Base-by-base conservation (phyloP, 805 yeast genomes). In the Metschnikowia cerradonensis region DNA sequence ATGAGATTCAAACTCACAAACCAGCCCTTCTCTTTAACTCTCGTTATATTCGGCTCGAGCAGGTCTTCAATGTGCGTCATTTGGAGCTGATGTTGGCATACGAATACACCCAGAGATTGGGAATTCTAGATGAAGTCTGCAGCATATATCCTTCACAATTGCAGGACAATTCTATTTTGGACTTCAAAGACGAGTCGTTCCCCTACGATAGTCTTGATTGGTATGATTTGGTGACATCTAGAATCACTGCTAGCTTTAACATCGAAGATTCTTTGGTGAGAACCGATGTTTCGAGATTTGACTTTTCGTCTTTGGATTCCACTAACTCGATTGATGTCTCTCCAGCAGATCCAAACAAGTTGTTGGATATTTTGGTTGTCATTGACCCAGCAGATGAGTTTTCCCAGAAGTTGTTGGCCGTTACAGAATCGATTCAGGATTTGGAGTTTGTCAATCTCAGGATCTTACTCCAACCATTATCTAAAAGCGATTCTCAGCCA, bases 311-410 rank as follows among this genome's bases (percentile, higher is more conserved):
- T 4, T 57, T 72, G 48, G 62, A 65, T 31, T 52, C 53, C 39
- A 56, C 62, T 6, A 66, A 69, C 50, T 55, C 71, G 1, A 52
- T 72, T 32, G 63, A 58, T 34, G 49, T 70, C 11, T 41, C 54
- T 0, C 60, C 57, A 8, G 53, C 58, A 53, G 57, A 54, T 7
- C 3, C 38, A 6, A 50, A 61, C 2, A 73, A 77, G 32, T 65
- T 67, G 15, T 62, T 90, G 19, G 86, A 86, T 53, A 60, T 90
- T 4, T 65, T 80, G 4, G 70, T 87, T 0, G 66, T 87, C 1
- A 60, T 88, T 37, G 90, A 94, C 63, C 97, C 98, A 1, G 65
- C 82, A 1, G 78, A 80, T 52, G 91, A 86, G 57, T 59, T 70
- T 14, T 78, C 95, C 0, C 98, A 89, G 60, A 80, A 78, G 45